Evolutionary conservation across 345 rosid genomes (phyloP), one percentile per base, ranked within the genome.

Genomic region (Aurinia saxatilis): DNA sequence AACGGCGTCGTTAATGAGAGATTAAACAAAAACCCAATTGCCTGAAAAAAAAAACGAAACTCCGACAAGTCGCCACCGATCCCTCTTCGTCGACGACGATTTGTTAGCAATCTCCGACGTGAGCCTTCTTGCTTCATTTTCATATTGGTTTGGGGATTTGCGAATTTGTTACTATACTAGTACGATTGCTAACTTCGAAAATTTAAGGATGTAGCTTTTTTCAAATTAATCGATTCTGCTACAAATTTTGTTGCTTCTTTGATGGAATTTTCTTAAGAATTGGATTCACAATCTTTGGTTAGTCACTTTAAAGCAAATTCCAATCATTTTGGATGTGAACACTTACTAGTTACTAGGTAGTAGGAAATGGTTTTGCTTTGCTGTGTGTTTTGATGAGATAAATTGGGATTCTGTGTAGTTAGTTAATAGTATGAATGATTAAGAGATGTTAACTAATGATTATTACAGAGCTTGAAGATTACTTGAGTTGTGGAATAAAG

Each of bases 401-500:
- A 51, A 34, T 55, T 18, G 40, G 33, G 48, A 15, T 57, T 47
- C 15, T 35, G 8, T 10, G 14, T 14, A 36, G n/a, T n/a, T 6
- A 5, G 8, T 21, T 56, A 1, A 25, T 37, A 5, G 12, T 7
- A 45, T 3, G 42, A 36, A 0, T 60, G n/a, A 30, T 3, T 50
- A 15, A n/a, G 50, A 23, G 54, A 50, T 47, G 47, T 54, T 9
- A 18, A 45, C 12, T 57, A 1, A 14, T 53, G 55, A 51, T 34
- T 18, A 50, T 57, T 51, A 36, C 63, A 44, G 67, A 31, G 48
- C 53, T 59, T 59, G 37, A 66, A 65, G 39, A 25, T 9, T 55
- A 23, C 17, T 15, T 50, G 51, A 34, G 21, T 53, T 30, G 60
- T 30, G 60, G 56, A n/a, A 66, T 0, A 47, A 59, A 21, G 4